Percentiles rank a stretch among this genome's conserved stretches.
Conservation (phyloP, 192 early-diverging fungal species). For the Linnemannia hyalina region DNA sequence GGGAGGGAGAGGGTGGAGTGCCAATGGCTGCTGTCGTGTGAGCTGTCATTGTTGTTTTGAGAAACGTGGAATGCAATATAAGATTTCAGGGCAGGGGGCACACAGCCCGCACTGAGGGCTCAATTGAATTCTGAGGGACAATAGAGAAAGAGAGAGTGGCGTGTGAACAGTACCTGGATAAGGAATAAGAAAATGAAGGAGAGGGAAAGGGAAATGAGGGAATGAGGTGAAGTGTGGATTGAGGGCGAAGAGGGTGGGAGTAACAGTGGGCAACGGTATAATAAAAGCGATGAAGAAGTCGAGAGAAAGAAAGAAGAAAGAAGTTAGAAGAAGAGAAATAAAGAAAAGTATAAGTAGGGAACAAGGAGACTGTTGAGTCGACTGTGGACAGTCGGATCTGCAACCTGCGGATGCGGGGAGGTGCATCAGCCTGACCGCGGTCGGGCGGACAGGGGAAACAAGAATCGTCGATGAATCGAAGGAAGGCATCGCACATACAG, state of each 20-base stretch:
- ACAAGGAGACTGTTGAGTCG: background rate
- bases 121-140: background rate
- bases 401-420: background rate
- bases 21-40: background rate
- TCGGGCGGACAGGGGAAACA: background rate
- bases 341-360: background rate
- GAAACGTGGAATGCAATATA: background rate
- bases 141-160: background rate
- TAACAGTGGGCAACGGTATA: background rate
- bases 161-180: background rate
- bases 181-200: background rate
- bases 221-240: background rate
- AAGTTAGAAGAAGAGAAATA: background rate
- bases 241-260: background rate
- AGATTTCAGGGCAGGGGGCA: conserved; percentile 10
- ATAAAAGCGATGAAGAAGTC: background rate
- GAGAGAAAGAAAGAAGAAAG: background rate
- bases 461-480: background rate
- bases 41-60: background rate
- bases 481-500: background rate
- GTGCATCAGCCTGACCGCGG: background rate
- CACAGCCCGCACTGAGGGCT: background rate
- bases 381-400: conserved; percentile 1
- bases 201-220: background rate
- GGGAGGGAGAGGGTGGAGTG: background rate